A percentile compares a stretch with the other conserved stretches of the same genome.
Evolutionary conservation across 148 eudicot genomes (phyloP).

Genomic region (Vaccinium corymbosum): DNA sequence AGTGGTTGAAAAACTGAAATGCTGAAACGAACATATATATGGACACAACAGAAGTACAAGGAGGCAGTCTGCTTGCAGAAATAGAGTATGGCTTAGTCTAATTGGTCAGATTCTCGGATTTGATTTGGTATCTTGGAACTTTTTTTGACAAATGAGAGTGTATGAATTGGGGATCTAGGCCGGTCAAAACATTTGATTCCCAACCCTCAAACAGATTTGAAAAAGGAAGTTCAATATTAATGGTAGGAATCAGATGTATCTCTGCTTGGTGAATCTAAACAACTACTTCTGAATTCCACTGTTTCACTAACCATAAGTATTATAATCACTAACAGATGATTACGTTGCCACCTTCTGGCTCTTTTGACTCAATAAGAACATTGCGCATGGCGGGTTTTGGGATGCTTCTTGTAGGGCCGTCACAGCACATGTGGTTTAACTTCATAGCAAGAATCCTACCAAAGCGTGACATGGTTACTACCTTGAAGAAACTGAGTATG

Average conservation of each 20-base stretch:
- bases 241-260: neutral
- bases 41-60: too few species aligned
- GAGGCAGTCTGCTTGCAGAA: too few species aligned
- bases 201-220: neutral
- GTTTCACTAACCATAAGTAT: neutral
- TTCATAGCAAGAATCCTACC: slow-evolving; percentile 54
- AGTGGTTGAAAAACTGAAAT: too few species aligned
- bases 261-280: neutral
- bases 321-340: slow-evolving; percentile 38
- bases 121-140: too few species aligned
- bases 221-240: neutral
- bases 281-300: neutral
- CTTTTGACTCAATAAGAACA: slow-evolving; percentile 52
- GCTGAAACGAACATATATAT: too few species aligned
- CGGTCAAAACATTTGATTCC: neutral
- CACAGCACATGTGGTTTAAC: slow-evolving; percentile 76
- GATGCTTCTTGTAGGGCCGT: slow-evolving; percentile 61
- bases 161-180: neutral
- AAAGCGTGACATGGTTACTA: slow-evolving; percentile 42
- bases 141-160: too few species aligned
- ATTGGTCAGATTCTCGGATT: too few species aligned
- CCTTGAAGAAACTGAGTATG: slow-evolving; percentile 52
- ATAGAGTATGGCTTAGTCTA: too few species aligned
- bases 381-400: slow-evolving; percentile 61
- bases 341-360: slow-evolving; percentile 42